Percentiles rank a stretch among this genome's conserved stretches.
These are phyloP conservation scores for Leccinum griseonigrum DNA, from an alignment of 1,284 basidiomycete species.

Conservation along the genomic window DNA sequence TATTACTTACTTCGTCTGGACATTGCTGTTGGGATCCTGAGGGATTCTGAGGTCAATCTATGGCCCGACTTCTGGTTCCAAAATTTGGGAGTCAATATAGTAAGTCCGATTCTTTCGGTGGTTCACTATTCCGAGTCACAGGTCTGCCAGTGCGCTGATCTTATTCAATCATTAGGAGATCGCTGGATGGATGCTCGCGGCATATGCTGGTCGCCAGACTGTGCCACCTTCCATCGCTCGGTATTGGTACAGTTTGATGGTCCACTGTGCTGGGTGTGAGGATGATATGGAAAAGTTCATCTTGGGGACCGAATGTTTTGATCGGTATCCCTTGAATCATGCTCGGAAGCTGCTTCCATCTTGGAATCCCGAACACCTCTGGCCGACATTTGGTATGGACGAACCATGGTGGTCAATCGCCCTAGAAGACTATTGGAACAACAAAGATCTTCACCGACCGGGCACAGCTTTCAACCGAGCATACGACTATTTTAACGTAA, in stretches of 20 bases:
- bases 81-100: not conserved
- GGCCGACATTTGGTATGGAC: not conserved
- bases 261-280: not conserved
- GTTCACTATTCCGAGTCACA: not conserved
- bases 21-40: not conserved
- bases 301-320: not conserved
- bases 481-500: not conserved
- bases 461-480: not conserved
- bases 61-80: not conserved
- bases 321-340: not conserved
- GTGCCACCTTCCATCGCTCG: not conserved
- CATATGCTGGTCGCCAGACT: not conserved
- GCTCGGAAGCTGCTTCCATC: not conserved
- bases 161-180: not conserved
- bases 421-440: not conserved
- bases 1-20: not conserved
- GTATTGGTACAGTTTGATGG: not conserved
- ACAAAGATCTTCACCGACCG: not conserved
- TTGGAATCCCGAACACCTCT: not conserved
- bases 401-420: not conserved
- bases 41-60: not conserved
- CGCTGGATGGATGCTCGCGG: not conserved
- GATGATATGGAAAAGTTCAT: not conserved
- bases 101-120: not conserved
- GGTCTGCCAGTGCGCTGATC: too few relatives aligned